These are phyloP conservation scores for Saposhnikovia divaricata DNA, from an alignment of 129 eudicot species.

Conservation along the genomic window DNA sequence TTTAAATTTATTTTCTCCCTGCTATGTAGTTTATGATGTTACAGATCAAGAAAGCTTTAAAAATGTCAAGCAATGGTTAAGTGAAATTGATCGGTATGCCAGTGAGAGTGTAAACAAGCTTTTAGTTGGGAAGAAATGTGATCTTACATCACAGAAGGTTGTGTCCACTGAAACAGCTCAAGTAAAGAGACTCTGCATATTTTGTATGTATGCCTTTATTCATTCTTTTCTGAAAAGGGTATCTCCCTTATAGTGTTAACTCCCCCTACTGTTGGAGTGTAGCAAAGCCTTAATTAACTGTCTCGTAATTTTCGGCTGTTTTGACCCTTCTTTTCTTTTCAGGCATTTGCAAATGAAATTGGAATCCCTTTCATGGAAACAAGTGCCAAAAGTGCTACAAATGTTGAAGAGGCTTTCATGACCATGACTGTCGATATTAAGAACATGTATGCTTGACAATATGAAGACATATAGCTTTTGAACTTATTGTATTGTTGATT, in stretches of 20 bases:
- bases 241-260: not conserved
- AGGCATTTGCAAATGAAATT: slow-evolving; percentile 97
- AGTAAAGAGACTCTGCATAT: slow-evolving; percentile 30
- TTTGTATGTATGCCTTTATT: not conserved
- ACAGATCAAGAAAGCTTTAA: slow-evolving; percentile 96
- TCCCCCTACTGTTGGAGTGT: not conserved
- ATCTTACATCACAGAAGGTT: slow-evolving; percentile 74
- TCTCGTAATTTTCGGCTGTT: not conserved
- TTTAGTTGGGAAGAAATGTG: slow-evolving; percentile 90
- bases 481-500: not conserved
- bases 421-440: slow-evolving; percentile 89
- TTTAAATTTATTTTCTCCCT: not conserved
- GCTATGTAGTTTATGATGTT: slow-evolving; percentile 92
- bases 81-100: slow-evolving; percentile 92
- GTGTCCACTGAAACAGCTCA: slow-evolving; percentile 80
- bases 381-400: slow-evolving; percentile 85
- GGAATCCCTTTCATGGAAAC: slow-evolving; percentile 96
- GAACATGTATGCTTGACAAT: slow-evolving; percentile 41
- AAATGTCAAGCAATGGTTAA: slow-evolving; percentile 93
- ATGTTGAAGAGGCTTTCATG: slow-evolving; percentile 97
- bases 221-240: not conserved
- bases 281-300: not conserved
- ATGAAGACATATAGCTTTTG: not conserved
- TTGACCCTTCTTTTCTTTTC: slow-evolving; percentile 4
- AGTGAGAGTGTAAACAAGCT: slow-evolving; percentile 92